Evolutionary conservation across 345 rosid genomes (phyloP), one percentile per base, ranked within the genome.

Genomic region (Lagerstroemia speciosa): DNA sequence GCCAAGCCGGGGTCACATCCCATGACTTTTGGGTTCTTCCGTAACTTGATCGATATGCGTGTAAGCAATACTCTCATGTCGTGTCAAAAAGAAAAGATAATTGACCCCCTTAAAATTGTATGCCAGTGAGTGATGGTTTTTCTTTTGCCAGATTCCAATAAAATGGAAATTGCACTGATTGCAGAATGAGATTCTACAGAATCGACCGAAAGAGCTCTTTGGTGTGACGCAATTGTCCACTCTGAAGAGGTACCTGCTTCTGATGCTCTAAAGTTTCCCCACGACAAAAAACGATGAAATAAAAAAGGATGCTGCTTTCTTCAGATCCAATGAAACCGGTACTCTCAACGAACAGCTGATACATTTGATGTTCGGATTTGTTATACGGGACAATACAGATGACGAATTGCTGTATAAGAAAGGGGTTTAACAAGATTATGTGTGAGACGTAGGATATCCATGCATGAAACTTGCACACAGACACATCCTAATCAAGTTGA

Each of bases 131-230:
- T 48, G 20, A 20, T 1, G 24, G 6, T 20, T 48, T 48, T 19
- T 6, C 24, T 58, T 53, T 27, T 29, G 1, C 7, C 9, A 34
- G 63, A 27, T 58, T 29, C 63, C 19, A 57, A 29, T 24, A 15
- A 8, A 11, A 8, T 57, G 62, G 33, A 17, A 48, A 57, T 26
- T 10, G 33, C 33, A 57, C 17, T 29, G 32, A 57, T 29, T 26
- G 33, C 62, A 58, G 63, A 58, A 30, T 58, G 63, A 58, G 63
- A 58, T 58, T 58, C 63, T 14, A 34, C 33, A 58, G 34, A 58
- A 58, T 58, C 29, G 61, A 27, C 20, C 8, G 27, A 27, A 58
- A 58, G 34, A 26, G 63, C 29, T 58, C 34, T 29, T 11, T 27
- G 63, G 29, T 27, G 34, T 58, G 34, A 0, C 14, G 10, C 32